phyloP scores from a whole-genome alignment of 441 rosid species.

The Monsonia emarginata region DNA sequence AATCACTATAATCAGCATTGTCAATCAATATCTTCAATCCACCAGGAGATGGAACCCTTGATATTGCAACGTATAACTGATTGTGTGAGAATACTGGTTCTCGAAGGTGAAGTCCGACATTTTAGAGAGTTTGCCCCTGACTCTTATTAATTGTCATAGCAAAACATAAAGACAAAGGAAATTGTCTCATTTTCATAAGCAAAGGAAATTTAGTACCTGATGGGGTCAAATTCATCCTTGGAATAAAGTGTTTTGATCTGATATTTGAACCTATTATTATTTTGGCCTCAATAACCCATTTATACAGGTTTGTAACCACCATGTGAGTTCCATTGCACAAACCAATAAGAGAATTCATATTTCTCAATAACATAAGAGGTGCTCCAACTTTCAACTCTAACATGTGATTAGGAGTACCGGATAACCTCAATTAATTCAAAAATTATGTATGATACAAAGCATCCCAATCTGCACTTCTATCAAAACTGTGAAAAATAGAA shows the following conservation, averaged over 20 bases:
- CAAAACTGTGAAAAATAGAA: not conserved
- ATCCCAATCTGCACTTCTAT: not conserved
- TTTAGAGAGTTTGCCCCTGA: not conserved
- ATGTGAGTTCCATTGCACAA: conserved; percentile 8
- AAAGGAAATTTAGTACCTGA: not conserved
- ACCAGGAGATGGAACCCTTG: not conserved
- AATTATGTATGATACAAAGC: not conserved
- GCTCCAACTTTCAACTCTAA: not conserved
- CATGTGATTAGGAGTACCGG: not conserved
- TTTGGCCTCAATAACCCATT: not conserved
- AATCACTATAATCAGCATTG: not conserved
- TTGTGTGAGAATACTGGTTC: conserved; percentile 6
- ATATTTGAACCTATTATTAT: not conserved
- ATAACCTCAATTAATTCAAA: not conserved
- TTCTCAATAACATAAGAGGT: conserved; percentile 6
- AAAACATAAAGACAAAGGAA: conserved; percentile 1
- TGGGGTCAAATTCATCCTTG: not conserved
- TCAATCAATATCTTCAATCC: not conserved
- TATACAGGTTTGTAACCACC: not conserved
- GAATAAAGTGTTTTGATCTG: not conserved
- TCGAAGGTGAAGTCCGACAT: not conserved
- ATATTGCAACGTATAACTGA: conserved; percentile 8
- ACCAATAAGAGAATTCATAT: not conserved
- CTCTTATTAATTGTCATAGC: conserved; percentile 14
- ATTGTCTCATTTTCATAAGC: not conserved